These are phyloP conservation scores for Phoma herbarum DNA, from an alignment of 2,329 filamentous ascomycete species.

Conservation along the genomic window DNA sequence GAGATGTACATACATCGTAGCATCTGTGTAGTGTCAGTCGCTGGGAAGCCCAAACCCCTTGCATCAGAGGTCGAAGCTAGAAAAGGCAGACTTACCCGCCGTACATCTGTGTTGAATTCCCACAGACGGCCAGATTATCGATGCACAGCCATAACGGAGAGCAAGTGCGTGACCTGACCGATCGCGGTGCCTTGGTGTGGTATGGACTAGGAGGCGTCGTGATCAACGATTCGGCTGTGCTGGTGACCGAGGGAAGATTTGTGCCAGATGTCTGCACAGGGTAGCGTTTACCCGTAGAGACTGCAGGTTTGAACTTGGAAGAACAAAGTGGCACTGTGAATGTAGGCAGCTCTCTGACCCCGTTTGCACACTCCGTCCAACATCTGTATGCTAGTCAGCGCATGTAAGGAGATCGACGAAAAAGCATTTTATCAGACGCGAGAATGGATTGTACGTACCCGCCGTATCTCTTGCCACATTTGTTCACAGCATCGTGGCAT, in stretches of 20 bases:
- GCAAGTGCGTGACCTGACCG: slow-evolving; percentile 2
- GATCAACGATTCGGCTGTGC: not conserved
- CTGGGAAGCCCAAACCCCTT: not conserved
- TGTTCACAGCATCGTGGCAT: slow-evolving; percentile 33
- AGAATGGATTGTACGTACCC: slow-evolving; percentile 22
- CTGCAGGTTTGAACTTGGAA: not conserved
- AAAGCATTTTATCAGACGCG: not conserved
- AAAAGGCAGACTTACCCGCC: slow-evolving; percentile 16
- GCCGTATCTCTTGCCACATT: slow-evolving; percentile 31
- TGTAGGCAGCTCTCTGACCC: slow-evolving; percentile 10
- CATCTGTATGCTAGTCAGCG: slow-evolving; percentile 14
- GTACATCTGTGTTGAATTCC: slow-evolving; percentile 6
- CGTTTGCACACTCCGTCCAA: slow-evolving; percentile 21
- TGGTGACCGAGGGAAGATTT: not conserved
- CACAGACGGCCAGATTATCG: slow-evolving; percentile 20
- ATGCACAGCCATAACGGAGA: slow-evolving; percentile 19
- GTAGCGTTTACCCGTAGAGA: too few species aligned
- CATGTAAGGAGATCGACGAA: not conserved
- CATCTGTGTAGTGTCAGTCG: slow-evolving; percentile 16
- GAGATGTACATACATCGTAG: slow-evolving; percentile 23
- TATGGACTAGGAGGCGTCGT: not conserved
- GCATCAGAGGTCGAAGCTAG: not conserved
- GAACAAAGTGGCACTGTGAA: slow-evolving; percentile 17
- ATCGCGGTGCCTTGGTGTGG: not conserved
- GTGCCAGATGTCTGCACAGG: not conserved